Percentiles rank a stretch among this genome's conserved stretches.
Conservation (phyloP, 768 basidiomycete species). For the Tubosaeta brunneosetosa region DNA sequence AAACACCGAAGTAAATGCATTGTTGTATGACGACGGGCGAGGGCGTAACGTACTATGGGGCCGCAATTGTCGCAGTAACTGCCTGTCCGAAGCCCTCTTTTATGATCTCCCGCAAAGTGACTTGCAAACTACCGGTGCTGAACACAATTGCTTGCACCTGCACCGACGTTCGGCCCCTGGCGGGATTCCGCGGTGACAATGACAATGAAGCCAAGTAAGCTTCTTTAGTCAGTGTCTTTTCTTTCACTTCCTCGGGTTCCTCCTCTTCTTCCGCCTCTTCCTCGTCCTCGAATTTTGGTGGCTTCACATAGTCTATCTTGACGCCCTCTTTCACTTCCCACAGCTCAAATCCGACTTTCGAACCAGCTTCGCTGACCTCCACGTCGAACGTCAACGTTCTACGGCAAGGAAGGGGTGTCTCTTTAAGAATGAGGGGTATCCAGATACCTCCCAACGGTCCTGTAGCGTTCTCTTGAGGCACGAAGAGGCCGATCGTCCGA, state of each 20-base stretch:
- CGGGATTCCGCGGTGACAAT: constrained; percentile 34
- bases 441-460: constrained; percentile 54
- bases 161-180: constrained; percentile 48
- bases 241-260: constrained; percentile 62
- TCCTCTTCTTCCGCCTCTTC: constrained; percentile 51
- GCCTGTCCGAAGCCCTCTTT: constrained; percentile 32
- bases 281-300: constrained; percentile 40
- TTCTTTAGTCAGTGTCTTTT: constrained; percentile 55
- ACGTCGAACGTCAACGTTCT: constrained; percentile 57
- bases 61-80: constrained; percentile 25
- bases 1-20: not conserved
- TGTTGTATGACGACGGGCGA: not conserved
- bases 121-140: constrained; percentile 31
- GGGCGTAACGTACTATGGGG: constrained; percentile 11
- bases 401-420: constrained; percentile 68
- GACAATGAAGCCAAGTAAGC: constrained; percentile 37
- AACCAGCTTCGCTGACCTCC: constrained; percentile 36
- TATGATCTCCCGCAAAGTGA: constrained; percentile 37
- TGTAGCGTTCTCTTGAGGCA: constrained; percentile 45
- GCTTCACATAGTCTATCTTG: constrained; percentile 53
- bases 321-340: constrained; percentile 75
- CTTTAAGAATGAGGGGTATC: constrained; percentile 61
- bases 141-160: constrained; percentile 40
- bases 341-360: constrained; percentile 57
- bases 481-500: constrained; percentile 59